Evolutionary conservation across 768 basidiomycete species (phyloP).

Genomic region (Lactarius tabidus): DNA sequence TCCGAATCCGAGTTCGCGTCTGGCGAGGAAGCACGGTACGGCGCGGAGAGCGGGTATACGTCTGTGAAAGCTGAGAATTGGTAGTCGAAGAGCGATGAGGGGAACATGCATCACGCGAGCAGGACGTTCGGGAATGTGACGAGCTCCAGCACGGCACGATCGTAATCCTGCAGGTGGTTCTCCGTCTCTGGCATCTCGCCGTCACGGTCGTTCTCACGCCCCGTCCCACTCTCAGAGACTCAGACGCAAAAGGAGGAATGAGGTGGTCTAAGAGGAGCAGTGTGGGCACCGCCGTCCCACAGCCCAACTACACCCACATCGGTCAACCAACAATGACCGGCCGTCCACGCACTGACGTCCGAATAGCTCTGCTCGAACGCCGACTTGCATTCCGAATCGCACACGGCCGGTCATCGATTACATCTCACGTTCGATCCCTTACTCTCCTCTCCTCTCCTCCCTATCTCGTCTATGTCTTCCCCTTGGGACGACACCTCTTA

Average conservation of each 20-base stretch:
- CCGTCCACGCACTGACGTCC: conserved; percentile 45
- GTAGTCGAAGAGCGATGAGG: background rate
- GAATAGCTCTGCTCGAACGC: too few species aligned
- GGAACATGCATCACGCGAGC: conserved; percentile 72
- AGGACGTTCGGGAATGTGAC: conserved; percentile 77
- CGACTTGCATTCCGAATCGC: conserved; percentile 53
- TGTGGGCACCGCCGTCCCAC: conserved; percentile 87
- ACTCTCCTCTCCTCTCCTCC: too few species aligned
- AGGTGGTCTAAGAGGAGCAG: conserved; percentile 64
- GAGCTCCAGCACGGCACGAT: conserved; percentile 71
- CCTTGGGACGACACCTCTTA: too few species aligned
- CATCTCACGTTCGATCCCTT: too few species aligned
- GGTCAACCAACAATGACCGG: background rate
- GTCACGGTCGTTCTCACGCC: too few species aligned
- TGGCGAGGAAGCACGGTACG: conserved; percentile 39
- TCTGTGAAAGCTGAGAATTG: conserved; percentile 41
- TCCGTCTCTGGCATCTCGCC: conserved; percentile 36
- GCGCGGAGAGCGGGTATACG: conserved; percentile 51
- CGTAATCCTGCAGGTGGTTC: conserved; percentile 90
- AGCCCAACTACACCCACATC: conserved; percentile 64
- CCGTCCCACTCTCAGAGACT: background rate
- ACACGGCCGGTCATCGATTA: too few species aligned
- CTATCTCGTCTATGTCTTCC: too few species aligned
- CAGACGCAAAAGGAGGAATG: conserved; percentile 36
- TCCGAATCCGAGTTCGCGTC: conserved; percentile 31